Evolutionary conservation across 1,284 basidiomycete genomes (phyloP).

Genomic region (Cryptococcus sp.): DNA sequence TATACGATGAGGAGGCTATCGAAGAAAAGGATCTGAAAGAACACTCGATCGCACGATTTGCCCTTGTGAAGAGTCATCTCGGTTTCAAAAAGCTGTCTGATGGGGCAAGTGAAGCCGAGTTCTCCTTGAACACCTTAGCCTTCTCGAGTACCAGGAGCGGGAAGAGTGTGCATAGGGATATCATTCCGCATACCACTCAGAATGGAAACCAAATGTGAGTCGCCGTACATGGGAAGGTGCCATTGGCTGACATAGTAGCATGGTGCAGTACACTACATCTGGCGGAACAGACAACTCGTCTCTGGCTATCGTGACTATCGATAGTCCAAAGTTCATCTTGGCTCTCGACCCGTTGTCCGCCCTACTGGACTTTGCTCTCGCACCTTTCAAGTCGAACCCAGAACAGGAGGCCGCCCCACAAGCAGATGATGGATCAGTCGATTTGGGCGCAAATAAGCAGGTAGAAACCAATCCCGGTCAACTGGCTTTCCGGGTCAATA

Average conservation of each 20-base stretch:
- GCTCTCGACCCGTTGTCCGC: conserved; percentile 90
- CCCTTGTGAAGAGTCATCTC: conserved; percentile 73
- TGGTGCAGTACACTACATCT: conserved; percentile 81
- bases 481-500: conserved; percentile 71
- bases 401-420: conserved; percentile 13
- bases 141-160: conserved; percentile 84
- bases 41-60: conserved; percentile 80
- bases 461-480: conserved; percentile 8
- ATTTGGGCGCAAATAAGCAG: background rate
- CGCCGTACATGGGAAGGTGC: background rate
- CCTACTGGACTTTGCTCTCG: conserved; percentile 77
- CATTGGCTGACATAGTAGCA: conserved; percentile 45
- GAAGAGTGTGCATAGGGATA: conserved; percentile 83
- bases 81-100: conserved; percentile 80
- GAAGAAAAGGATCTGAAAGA: conserved; percentile 62
- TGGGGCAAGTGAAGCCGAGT: conserved; percentile 77
- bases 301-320: conserved; percentile 79
- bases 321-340: conserved; percentile 91
- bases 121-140: conserved; percentile 83
- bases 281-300: conserved; percentile 58
- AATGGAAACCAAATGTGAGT: conserved; percentile 73
- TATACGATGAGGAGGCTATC: conserved; percentile 73
- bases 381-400: conserved; percentile 52
- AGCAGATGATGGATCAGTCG: background rate
- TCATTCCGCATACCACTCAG: conserved; percentile 86